phyloP scores from a whole-genome alignment of 345 rosid genomes.

The Moricandia moricandioides region DNA sequence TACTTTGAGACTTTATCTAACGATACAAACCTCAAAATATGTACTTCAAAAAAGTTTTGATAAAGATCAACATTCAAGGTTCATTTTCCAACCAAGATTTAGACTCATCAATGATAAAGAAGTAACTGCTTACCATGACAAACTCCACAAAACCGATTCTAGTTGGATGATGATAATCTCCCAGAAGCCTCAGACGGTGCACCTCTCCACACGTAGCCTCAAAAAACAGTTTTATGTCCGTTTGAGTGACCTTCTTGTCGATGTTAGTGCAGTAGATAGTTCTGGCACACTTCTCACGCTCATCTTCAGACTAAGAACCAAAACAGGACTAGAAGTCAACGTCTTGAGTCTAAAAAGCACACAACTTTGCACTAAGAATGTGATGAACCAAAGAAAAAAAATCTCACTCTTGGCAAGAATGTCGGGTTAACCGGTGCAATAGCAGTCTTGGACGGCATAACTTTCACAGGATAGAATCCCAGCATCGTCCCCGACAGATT shows the following conservation, averaged over 20 bases:
- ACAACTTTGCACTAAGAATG: background rate
- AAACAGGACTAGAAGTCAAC: conserved; percentile 12
- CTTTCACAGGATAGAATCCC: conserved; percentile 86
- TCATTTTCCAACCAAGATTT: background rate
- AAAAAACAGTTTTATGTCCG: conserved; percentile 63
- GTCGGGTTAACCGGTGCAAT: conserved; percentile 97
- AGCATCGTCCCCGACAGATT: conserved; percentile 80
- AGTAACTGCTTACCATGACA: conserved; percentile 48
- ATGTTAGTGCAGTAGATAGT: conserved; percentile 93
- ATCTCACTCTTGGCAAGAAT: conserved; percentile 77
- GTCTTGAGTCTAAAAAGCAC: conserved; percentile 8
- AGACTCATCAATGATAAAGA: background rate
- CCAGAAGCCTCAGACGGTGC: conserved; percentile 68
- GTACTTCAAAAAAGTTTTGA: background rate
- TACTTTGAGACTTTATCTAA: background rate
- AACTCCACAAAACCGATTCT: conserved; percentile 84
- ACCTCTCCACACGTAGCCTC: conserved; percentile 81
- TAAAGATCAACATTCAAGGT: background rate
- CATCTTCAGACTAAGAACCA: conserved; percentile 65
- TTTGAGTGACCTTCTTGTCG: conserved; percentile 80
- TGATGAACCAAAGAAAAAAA: background rate
- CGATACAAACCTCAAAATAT: background rate
- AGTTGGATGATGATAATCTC: conserved; percentile 76
- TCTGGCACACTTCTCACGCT: conserved; percentile 91
- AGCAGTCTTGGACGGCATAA: conserved; percentile 92